Base-by-base conservation (phyloP, 2,329 filamentous ascomycete species). In the Colletotrichum melonis region DNA sequence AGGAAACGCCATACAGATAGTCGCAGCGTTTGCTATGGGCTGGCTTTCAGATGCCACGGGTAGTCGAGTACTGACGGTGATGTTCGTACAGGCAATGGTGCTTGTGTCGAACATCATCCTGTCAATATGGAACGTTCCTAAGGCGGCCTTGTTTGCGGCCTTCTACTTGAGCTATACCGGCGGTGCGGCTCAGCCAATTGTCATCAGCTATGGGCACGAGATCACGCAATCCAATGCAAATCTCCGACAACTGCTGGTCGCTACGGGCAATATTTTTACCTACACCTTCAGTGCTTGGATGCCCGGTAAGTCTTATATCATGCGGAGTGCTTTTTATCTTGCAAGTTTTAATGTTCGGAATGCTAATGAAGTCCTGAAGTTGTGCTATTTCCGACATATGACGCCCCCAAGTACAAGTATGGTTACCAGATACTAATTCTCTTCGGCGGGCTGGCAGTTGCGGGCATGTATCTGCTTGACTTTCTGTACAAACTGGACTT, bases 211-310 rank as follows among this genome's bases (percentile, higher is more conserved):
- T 22, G 64, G 64, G 14, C 64, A 67, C 16, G 64, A 60, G 28
- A 67, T 67, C 38, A 67, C 64, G 55, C 64, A 67, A 12, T 59
- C 38, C 38, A 67, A 67, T 26, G 64, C 64, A 7, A 67, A 67
- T 42, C 55, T 67, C 1, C 55, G 64, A n/a, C 42, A 49, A n/a
- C 1, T 49, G 16, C 42, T 49, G 16, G 42, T 49, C 1, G 42
- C 42, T 49, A 49, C 42, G 42, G 42, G 42, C 16, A 49, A 49
- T 3, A 49, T 49, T 1, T 49, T 49, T 3, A 49, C 42, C 42
- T 49, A 49, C 1, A 49, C 42, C 12, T 49, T 49, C 19, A 49
- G 8, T 22, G 42, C 42, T 49, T 49, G 42, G 42, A 49, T 49
- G 42, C 42, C 42, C 42, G 42, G 42, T 49, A 3, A 49, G 42